Conservation (phyloP, 1,284 basidiomycete species). For the Stereum hirsutum region DNA sequence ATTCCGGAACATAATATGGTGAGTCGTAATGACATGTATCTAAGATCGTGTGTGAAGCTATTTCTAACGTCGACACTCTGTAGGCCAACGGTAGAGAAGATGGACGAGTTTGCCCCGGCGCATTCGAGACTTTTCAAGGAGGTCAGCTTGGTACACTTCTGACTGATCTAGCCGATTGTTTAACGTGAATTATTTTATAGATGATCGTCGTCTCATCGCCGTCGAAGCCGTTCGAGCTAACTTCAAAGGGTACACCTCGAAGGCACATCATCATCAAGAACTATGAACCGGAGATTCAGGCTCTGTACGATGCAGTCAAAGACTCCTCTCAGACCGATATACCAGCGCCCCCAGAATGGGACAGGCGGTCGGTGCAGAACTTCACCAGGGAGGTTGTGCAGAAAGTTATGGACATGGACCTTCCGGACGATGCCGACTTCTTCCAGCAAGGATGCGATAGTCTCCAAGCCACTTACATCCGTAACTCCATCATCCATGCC, state of each 20-base stretch:
- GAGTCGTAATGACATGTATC: background rate
- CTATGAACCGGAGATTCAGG: constrained; percentile 21
- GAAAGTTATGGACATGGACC: constrained; percentile 4
- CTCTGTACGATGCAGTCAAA: constrained; percentile 11
- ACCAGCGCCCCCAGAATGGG: constrained; percentile 8
- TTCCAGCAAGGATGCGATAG: constrained; percentile 15
- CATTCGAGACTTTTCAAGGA: constrained; percentile 22
- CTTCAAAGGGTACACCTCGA: constrained; percentile 21
- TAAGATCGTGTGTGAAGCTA: background rate
- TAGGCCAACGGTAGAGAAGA: constrained; percentile 16
- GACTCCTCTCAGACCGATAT: constrained; percentile 7
- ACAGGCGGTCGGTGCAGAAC: background rate
- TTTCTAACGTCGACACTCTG: constrained; percentile 12
- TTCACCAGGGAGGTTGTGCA: constrained; percentile 11
- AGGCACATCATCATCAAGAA: constrained; percentile 13
- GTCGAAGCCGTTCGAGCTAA: constrained; percentile 21
- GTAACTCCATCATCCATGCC: constrained; percentile 9
- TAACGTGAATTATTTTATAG: constrained; percentile 4
- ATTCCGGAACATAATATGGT: constrained; percentile 5
- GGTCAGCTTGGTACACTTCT: constrained; percentile 6
- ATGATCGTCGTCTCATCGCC: constrained; percentile 22
- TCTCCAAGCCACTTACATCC: constrained; percentile 11
- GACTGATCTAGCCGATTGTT: background rate
- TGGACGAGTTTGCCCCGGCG: constrained; percentile 18
- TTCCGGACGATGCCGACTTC: constrained; percentile 12